Evolutionary conservation across 148 eudicot genomes (phyloP).

Genomic region (Rhododendron ferrugineum): DNA sequence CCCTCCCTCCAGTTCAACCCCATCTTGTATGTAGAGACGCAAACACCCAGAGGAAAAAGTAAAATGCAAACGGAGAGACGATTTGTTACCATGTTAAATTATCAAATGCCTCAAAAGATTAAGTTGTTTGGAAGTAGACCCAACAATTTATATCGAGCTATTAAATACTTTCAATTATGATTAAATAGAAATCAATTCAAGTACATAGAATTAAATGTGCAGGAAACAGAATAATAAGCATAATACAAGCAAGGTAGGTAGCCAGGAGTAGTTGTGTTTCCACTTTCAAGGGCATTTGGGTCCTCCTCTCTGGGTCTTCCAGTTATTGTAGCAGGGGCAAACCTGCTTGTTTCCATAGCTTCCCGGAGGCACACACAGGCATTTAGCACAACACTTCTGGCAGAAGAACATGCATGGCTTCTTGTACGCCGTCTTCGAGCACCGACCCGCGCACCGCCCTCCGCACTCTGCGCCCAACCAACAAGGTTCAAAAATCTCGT

Average conservation of each 20-base stretch:
- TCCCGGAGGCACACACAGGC: conserved; percentile 59
- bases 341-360: conserved; percentile 55
- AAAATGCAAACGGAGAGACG: too few relatives aligned
- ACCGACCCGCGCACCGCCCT: conserved; percentile 31
- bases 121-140: background rate
- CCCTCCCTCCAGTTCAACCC: too few relatives aligned
- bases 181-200: background rate
- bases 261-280: background rate
- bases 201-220: background rate
- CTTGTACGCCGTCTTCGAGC: conserved; percentile 43
- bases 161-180: background rate
- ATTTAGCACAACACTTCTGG: conserved; percentile 42
- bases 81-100: too few relatives aligned
- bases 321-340: conserved; percentile 64
- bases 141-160: background rate
- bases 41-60: too few relatives aligned
- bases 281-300: conserved; percentile 44
- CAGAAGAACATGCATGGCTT: conserved; percentile 48
- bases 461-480: conserved; percentile 33
- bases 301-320: conserved; percentile 57
- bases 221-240: background rate
- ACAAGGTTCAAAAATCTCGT: background rate
- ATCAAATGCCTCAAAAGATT: background rate
- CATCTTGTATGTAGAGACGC: too few relatives aligned
- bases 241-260: background rate